Conservation (phyloP, 306 rosid genomes). For the Pachyrhizus erosus region DNA sequence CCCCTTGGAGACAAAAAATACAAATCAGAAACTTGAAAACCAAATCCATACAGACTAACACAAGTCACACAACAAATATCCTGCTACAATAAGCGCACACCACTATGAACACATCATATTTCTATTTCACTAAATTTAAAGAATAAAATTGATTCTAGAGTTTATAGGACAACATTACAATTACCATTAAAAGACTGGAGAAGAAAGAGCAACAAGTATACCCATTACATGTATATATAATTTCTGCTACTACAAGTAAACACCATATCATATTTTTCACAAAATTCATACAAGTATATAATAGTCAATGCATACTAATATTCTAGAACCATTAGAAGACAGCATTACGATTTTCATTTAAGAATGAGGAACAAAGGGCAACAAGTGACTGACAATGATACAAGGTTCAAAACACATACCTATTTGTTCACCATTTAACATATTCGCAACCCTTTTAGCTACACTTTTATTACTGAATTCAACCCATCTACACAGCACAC, state of each 20-base stretch:
- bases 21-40: constrained; percentile 6
- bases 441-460: constrained; percentile 82
- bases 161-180: neutral
- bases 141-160: neutral
- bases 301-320: neutral
- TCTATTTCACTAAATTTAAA: neutral
- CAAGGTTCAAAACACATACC: constrained; percentile 55
- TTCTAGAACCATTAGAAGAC: neutral
- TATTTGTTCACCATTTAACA: constrained; percentile 88
- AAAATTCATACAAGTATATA: neutral
- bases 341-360: neutral
- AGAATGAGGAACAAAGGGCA: neutral
- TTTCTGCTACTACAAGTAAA: constrained; percentile 14
- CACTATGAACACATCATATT: neutral
- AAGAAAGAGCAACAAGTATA: neutral
- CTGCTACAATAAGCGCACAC: constrained; percentile 3
- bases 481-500: constrained; percentile 73
- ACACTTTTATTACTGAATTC: constrained; percentile 76
- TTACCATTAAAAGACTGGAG: constrained; percentile 1
- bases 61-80: neutral
- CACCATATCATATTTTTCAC: neutral
- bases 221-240: neutral
- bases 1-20: constrained; percentile 60
- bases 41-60: constrained; percentile 13
- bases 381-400: neutral